Conservation (phyloP, 768 basidiomycete species). For the Rhodotorula toruloides region DNA sequence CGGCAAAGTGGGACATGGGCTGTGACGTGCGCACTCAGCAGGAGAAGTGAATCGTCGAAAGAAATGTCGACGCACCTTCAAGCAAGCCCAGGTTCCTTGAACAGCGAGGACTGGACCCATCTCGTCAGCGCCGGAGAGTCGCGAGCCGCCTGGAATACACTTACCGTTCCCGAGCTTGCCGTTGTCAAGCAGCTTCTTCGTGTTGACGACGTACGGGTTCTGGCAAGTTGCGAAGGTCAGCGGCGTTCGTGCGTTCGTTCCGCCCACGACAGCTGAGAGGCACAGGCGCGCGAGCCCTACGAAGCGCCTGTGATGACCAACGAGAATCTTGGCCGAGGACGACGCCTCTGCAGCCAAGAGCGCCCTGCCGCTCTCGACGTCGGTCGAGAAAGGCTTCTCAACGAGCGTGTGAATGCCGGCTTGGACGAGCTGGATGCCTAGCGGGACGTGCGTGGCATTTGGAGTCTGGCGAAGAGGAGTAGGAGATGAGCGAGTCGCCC, state of each 20-base stretch:
- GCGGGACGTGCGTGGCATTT: slow-evolving; percentile 32
- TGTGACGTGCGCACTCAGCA: background rate
- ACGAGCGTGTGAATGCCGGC: slow-evolving; percentile 35
- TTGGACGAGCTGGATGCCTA: slow-evolving; percentile 23
- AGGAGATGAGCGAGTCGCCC: background rate
- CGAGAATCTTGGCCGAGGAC: slow-evolving; percentile 15
- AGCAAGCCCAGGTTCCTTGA: slow-evolving; percentile 13
- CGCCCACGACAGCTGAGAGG: too few relatives aligned
- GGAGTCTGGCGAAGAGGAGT: background rate
- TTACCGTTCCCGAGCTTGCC: slow-evolving; percentile 14
- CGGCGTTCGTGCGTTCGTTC: too few relatives aligned
- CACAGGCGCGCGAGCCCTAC: too few relatives aligned
- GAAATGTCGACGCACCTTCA: slow-evolving; percentile 11
- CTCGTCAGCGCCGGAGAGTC: background rate
- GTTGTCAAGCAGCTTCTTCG: slow-evolving; percentile 10
- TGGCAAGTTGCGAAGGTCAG: background rate
- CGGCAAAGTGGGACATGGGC: slow-evolving; percentile 13
- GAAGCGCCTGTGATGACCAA: slow-evolving; percentile 41
- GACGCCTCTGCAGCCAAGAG: slow-evolving; percentile 23
- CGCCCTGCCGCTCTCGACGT: slow-evolving; percentile 3
- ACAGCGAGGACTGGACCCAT: slow-evolving; percentile 23
- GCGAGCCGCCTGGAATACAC: background rate
- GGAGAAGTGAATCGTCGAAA: background rate
- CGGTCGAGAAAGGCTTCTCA: slow-evolving; percentile 39
- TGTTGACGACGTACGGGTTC: slow-evolving; percentile 27